Percentiles rank a stretch among this genome's conserved stretches.
Evolutionary conservation across 805 yeast genomes (phyloP).

Genomic region (Pichia kluyveri): DNA sequence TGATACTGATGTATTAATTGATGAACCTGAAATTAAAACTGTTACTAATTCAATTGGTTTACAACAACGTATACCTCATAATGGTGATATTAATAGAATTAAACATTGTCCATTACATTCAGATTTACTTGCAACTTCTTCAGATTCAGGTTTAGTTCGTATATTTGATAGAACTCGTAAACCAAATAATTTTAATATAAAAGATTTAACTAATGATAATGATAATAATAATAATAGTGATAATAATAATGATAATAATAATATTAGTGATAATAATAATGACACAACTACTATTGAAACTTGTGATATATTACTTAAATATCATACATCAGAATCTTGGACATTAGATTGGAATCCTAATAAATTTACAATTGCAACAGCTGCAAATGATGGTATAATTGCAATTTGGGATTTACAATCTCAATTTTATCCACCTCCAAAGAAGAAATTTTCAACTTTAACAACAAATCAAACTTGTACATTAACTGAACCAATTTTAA

Average conservation of each 20-base stretch:
- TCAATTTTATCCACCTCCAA: slow-evolving; percentile 10
- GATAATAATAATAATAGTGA: slow-evolving; percentile 23
- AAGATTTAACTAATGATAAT: background rate
- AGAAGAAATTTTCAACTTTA: slow-evolving; percentile 7
- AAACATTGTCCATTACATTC: slow-evolving; percentile 81
- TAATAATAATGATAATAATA: slow-evolving; percentile 13
- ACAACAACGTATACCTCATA: slow-evolving; percentile 54
- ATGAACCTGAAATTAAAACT: background rate
- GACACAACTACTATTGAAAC: slow-evolving; percentile 9
- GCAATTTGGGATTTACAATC: slow-evolving; percentile 56
- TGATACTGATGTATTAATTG: background rate
- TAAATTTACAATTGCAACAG: slow-evolving; percentile 54
- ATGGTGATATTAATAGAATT: slow-evolving; percentile 66
- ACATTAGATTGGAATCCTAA: slow-evolving; percentile 70
- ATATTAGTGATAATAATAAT: slow-evolving; percentile 17
- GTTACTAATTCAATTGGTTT: slow-evolving; percentile 10
- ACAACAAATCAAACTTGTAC: slow-evolving; percentile 6
- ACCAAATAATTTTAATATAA: slow-evolving; percentile 27
- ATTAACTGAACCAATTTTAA: slow-evolving; percentile 10
- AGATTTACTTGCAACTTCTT: slow-evolving; percentile 65
- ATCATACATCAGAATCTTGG: slow-evolving; percentile 46
- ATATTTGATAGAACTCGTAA: slow-evolving; percentile 83
- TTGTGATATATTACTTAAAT: slow-evolving; percentile 19
- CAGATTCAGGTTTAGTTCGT: slow-evolving; percentile 54
- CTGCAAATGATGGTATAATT: slow-evolving; percentile 55